These are phyloP conservation scores for Chlamydomonas asymmetrica DNA, from an alignment of 139 green algal genomes.

Conservation along the genomic window DNA sequence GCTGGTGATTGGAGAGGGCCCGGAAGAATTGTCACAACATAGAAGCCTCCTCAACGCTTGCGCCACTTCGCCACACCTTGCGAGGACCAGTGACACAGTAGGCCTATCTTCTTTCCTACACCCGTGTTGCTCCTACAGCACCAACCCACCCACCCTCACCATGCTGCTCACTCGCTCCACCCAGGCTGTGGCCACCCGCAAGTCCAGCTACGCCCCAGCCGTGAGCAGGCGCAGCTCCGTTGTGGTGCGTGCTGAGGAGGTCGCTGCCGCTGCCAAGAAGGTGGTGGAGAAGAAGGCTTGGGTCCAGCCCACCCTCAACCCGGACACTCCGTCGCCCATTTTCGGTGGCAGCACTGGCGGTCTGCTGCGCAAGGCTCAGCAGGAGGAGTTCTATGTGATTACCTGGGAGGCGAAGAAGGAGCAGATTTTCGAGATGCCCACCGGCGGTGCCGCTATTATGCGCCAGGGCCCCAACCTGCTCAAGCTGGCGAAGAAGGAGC, in stretches of 20 bases:
- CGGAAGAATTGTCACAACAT: too few relatives aligned
- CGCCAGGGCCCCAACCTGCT: conserved; percentile 97
- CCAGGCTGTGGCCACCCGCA: too few relatives aligned
- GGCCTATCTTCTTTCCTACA: too few relatives aligned
- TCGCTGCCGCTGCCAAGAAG: conserved; percentile 23
- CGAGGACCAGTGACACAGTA: too few relatives aligned
- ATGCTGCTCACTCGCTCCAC: too few relatives aligned
- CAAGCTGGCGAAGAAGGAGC: conserved; percentile 99
- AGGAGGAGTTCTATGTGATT: conserved; percentile 62
- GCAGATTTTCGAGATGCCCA: conserved; percentile 99
- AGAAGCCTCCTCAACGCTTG: too few relatives aligned
- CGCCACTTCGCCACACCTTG: too few relatives aligned
- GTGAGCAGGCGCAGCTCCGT: conserved; percentile 23
- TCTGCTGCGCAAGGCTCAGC: conserved; percentile 93
- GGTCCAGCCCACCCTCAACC: conserved; percentile 84
- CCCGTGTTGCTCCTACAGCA: too few relatives aligned
- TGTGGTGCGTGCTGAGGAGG: conserved; percentile 64
- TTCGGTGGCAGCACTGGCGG: conserved; percentile 98
- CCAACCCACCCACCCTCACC: too few relatives aligned
- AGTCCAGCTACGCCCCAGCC: too few relatives aligned
- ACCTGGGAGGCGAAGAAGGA: conserved; percentile 97
- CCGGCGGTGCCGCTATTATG: conserved; percentile 98
- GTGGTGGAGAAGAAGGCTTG: conserved; percentile 59
- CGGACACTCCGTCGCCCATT: conserved; percentile 92
- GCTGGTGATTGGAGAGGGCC: too few relatives aligned